These are phyloP conservation scores for Sporothrix protearum DNA, from an alignment of 2,329 filamentous ascomycete genomes.

Conservation along the genomic window DNA sequence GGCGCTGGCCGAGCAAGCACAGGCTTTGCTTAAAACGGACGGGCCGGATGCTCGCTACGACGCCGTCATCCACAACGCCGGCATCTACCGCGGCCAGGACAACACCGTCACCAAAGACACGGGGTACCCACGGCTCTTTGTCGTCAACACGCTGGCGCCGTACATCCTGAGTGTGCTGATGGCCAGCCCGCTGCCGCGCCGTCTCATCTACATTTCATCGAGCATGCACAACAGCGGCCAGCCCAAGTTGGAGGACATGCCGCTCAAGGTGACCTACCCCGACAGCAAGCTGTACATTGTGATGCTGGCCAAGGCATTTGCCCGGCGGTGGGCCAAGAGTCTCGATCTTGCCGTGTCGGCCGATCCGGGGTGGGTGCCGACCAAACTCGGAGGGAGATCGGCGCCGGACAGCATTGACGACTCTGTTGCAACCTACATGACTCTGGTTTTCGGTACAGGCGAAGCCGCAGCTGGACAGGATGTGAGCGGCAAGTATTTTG, in stretches of 20 bases:
- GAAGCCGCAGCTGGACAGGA: slow-evolving; percentile 29
- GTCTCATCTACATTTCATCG: slow-evolving; percentile 52
- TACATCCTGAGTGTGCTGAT: slow-evolving; percentile 54
- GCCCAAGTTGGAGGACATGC: slow-evolving; percentile 40
- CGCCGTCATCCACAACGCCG: slow-evolving; percentile 57
- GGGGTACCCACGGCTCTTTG: slow-evolving; percentile 47
- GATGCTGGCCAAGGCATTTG: slow-evolving; percentile 53
- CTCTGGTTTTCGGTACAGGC: slow-evolving; percentile 43
- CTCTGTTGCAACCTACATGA: slow-evolving; percentile 46
- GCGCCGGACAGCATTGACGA: slow-evolving; percentile 48
- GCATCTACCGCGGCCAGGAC: slow-evolving; percentile 43
- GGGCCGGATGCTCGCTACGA: slow-evolving; percentile 44
- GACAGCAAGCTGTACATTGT: slow-evolving; percentile 56
- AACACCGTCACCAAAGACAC: slow-evolving; percentile 34
- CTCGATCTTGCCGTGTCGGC: slow-evolving; percentile 37
- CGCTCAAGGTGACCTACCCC: slow-evolving; percentile 38
- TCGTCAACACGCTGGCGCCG: slow-evolving; percentile 56
- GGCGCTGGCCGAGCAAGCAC: slow-evolving; percentile 47
- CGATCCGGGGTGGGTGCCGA: slow-evolving; percentile 53
- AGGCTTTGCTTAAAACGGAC: slow-evolving; percentile 32
- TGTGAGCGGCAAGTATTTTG: slow-evolving; percentile 41
- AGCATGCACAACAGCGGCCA: slow-evolving; percentile 50
- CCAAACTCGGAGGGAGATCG: slow-evolving; percentile 50
- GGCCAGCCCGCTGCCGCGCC: slow-evolving; percentile 39
- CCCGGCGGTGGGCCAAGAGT: slow-evolving; percentile 39